These are phyloP conservation scores for Fusarium virguliforme DNA, from an alignment of 2,329 filamentous ascomycete species.

Conservation along the genomic window DNA sequence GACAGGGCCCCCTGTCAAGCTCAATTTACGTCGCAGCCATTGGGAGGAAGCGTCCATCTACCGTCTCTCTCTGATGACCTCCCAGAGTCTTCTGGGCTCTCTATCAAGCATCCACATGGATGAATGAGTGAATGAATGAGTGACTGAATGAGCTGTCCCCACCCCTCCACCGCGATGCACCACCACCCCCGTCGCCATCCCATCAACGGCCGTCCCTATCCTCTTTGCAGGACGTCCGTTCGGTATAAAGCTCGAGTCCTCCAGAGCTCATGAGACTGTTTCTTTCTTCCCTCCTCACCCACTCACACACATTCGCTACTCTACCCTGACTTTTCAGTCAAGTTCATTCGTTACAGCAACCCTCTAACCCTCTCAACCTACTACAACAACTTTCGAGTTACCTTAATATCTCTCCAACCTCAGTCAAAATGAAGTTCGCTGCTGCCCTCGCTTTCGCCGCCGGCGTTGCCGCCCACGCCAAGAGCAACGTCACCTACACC, in stretches of 20 bases:
- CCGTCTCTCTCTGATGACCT: conserved; percentile 15
- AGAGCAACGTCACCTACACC: conserved; percentile 68
- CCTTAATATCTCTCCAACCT: conserved; percentile 58
- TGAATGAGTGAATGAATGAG: conserved; percentile 11
- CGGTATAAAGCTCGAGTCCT: conserved; percentile 67
- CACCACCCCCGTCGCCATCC: conserved; percentile 34
- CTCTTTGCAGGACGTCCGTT: conserved; percentile 42
- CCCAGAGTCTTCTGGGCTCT: conserved; percentile 15
- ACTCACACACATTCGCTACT: conserved; percentile 53
- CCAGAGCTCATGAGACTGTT: conserved; percentile 54
- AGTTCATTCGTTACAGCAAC: conserved; percentile 51
- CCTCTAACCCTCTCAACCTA: conserved; percentile 39
- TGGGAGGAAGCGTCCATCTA: conserved; percentile 36
- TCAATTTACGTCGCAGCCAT: conserved; percentile 34
- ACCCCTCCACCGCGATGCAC: conserved; percentile 28
- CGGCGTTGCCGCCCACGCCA: conserved; percentile 64
- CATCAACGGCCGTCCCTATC: conserved; percentile 41
- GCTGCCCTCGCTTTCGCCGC: conserved; percentile 68
- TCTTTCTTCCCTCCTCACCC: conserved; percentile 63
- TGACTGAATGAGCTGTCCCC: conserved; percentile 12
- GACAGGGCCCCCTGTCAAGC: conserved; percentile 22
- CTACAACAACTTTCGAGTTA: conserved; percentile 54
- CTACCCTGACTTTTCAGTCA: conserved; percentile 51
- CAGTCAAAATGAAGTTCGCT: conserved; percentile 78
- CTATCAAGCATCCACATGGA: conserved; percentile 19